Base-by-base conservation (phyloP, 176 grass and related monocot species). In the Oryza meyeriana region DNA sequence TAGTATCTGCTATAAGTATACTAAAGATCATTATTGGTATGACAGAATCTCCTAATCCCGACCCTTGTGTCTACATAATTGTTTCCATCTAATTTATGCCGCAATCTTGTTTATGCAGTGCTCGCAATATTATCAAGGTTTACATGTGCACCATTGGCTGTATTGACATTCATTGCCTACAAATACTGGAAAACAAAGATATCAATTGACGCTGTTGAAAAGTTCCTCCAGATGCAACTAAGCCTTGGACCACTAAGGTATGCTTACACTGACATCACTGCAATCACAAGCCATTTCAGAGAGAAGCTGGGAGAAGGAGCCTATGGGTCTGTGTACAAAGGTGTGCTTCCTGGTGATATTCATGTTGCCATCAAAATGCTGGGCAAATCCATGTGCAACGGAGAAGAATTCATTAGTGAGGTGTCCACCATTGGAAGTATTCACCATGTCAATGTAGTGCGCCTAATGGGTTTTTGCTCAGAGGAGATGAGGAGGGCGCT, bases 271-370 rank as follows among this genome's bases (percentile, higher is more conserved):
- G 85, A 94, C 12, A 79, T 94, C 67, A 63, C 55, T 5, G 91
- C 88, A 0, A 80, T 94, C 36, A 88, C 91, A 27, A 31, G 61
- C 28, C 76, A 90, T 63, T 93, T 89, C 57, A 81, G 69, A 74
- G 84, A 85, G 10, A 92, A 86, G 67, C 12, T 93, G 0, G 91
- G 91, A 9, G 80, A 93, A 42, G 87, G 87, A 4, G 84, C 84
- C 45, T 92, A 83, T 5, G 90, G 87, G 0, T 81, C 80, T n/a
- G n/a, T n/a, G n/a, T n/a, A n/a, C n/a, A n/a, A n/a, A n/a, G n/a
- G n/a, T n/a, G n/a, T n/a, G n/a, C n/a, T n/a, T n/a, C n/a, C n/a
- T n/a, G n/a, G n/a, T n/a, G n/a, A n/a, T n/a, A n/a, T n/a, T n/a
- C n/a, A n/a, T n/a, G n/a, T n/a, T n/a, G n/a, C n/a, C n/a, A n/a